Evolutionary conservation across 768 basidiomycete genomes (phyloP).

Genomic region (Mycena epipterygia): DNA sequence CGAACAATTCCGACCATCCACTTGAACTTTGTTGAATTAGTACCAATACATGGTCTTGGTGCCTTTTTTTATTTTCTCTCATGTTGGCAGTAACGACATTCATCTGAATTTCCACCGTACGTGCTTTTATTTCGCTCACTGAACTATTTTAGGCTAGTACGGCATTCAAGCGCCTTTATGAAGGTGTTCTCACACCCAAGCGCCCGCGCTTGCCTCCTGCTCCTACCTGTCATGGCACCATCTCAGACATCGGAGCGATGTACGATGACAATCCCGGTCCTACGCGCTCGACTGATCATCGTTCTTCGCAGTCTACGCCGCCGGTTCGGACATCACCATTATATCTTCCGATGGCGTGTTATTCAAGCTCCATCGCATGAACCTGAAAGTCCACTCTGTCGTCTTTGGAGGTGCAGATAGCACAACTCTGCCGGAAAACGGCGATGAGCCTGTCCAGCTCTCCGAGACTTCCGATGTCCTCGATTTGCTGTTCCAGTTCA

Average conservation of each 20-base stretch:
- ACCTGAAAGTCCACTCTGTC: conserved; percentile 26
- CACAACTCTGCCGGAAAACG: not conserved
- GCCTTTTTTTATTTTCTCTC: no score
- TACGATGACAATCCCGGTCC: not conserved
- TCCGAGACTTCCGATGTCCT: conserved; percentile 33
- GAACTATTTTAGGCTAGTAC: no score
- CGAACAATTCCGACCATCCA: no score
- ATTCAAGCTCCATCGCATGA: conserved; percentile 25
- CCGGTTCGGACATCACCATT: conserved; percentile 22
- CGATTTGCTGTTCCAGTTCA: conserved; percentile 38
- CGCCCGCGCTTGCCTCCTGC: not conserved
- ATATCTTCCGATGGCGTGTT: conserved; percentile 17
- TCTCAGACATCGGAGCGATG: not conserved
- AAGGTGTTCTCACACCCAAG: no score
- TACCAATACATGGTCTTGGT: no score
- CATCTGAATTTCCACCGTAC: no score
- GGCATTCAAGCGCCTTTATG: no score
- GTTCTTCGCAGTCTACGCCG: conserved; percentile 8
- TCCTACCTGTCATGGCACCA: not conserved
- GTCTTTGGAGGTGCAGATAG: conserved; percentile 17
- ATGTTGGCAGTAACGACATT: no score
- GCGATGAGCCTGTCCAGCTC: conserved; percentile 15
- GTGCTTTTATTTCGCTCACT: no score
- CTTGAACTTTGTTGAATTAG: no score
- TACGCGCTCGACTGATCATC: not conserved